Conservation (phyloP, 2,329 filamentous ascomycete genomes). For the Lecanoromycetidae sp. region DNA sequence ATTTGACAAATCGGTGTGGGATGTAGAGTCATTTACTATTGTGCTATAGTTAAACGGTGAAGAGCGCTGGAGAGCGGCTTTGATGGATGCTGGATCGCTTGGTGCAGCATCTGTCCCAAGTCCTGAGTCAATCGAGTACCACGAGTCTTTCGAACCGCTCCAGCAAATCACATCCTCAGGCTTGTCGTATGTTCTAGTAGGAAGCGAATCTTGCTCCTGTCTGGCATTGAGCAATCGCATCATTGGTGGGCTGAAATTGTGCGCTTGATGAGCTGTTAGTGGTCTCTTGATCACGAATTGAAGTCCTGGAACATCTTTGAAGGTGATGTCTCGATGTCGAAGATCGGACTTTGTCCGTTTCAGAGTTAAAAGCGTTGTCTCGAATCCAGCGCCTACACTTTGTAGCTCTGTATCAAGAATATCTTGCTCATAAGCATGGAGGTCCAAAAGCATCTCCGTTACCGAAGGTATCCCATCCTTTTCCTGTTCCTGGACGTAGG, state of each 20-base stretch:
- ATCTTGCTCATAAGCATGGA: conserved; percentile 4
- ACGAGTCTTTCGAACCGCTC: too few species aligned
- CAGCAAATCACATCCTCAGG: too few species aligned
- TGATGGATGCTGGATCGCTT: too few species aligned
- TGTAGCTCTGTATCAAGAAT: neutral
- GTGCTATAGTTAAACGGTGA: too few species aligned
- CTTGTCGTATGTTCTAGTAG: too few species aligned
- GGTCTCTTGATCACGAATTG: conserved; percentile 6
- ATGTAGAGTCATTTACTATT: too few species aligned
- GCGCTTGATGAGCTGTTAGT: neutral
- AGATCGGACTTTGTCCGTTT: conserved; percentile 7
- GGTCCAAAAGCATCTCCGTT: neutral
- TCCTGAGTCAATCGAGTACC: too few species aligned
- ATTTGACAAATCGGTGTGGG: too few species aligned
- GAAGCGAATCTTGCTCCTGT: neutral
- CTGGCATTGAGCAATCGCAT: neutral
- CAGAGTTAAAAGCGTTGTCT: conserved; percentile 1
- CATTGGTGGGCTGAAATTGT: neutral
- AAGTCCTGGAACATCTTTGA: conserved; percentile 10
- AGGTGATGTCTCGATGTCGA: neutral
- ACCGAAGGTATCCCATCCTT: neutral
- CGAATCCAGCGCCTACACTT: neutral
- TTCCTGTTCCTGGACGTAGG: neutral
- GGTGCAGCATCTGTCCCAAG: too few species aligned
- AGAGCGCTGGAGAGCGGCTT: too few species aligned